Evolutionary conservation across 257 asterid species (phyloP), one percentile per base, ranked within the genome.

Genomic region (Agastache rugosa): DNA sequence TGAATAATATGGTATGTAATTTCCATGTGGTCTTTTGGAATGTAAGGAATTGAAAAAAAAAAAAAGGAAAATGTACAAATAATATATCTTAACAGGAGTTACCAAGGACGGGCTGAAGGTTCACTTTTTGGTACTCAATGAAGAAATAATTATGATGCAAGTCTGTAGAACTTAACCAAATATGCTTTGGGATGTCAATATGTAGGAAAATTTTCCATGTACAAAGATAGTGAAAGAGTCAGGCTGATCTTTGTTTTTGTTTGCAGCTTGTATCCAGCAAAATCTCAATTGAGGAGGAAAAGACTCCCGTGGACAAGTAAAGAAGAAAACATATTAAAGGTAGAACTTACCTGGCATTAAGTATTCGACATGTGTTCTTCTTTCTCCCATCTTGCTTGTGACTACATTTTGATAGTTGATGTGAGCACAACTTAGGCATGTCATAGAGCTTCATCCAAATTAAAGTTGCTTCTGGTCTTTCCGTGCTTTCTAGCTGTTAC

Each of bases 281-380:
- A 63, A 76, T 82, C 82, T 77, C 82, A 41, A 44, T 5, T 19
- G 77, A 88, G 85, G 76, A 79, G 88, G 80, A 82, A 67, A 77
- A 76, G 65, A 71, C n/a, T 72, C 63, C 84, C 69, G 6, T 89
- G 97, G 95, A 88, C 93, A 23, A 78, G 64, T 44, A 78, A 5
- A 77, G 96, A 91, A 80, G 96, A 85, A 81, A 84, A 89, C 22
- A 81, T 37, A 73, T 61, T 91, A 47, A 79, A 84, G 97, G 97
- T 91, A 78, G 8, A 55, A 60, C 9, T 70, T 34, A 8, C 17
- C 45, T 45, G 19, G 27, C 69, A 58, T 20, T 41, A 34, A 56
- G 17, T 53, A 7, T 77, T 20, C 47, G 41, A 61, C 59, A 34
- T 29, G 12, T 27, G 34, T 16, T 53, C 8, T 67, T 31, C 50